Conservation (phyloP, 2,329 filamentous ascomycete species). For the Magnaporthales sp. region DNA sequence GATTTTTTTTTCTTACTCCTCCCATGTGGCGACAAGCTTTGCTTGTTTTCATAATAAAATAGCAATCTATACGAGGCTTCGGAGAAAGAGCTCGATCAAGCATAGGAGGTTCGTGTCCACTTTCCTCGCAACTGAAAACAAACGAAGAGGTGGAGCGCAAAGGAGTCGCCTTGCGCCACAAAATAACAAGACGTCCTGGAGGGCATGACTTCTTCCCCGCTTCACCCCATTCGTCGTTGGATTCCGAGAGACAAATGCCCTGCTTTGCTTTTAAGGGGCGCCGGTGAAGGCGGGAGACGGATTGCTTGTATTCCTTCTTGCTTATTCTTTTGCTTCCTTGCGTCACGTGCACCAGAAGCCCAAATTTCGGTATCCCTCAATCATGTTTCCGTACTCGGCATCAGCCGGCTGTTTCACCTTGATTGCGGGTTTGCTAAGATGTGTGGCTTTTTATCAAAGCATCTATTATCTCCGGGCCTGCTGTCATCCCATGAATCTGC, state of each 20-base stretch:
- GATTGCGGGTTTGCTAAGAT: not conserved
- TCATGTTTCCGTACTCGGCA: not conserved
- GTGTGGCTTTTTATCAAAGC: not conserved
- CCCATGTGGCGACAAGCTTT: not conserved
- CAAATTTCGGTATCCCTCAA: not conserved
- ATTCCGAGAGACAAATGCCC: not conserved
- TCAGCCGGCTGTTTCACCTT: not conserved
- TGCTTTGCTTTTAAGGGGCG: not conserved
- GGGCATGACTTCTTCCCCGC: not conserved
- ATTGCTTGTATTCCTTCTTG: not conserved
- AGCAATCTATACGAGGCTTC: not conserved
- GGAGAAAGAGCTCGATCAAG: not conserved
- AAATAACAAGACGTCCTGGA: not conserved
- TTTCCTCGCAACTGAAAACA: not conserved
- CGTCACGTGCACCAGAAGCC: not conserved
- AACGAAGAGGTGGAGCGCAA: not conserved
- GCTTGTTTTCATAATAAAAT: not conserved
- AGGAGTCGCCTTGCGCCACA: not conserved
- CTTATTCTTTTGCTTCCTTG: not conserved
- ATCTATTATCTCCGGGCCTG: not conserved
- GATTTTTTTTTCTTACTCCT: not conserved
- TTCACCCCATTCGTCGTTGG: not conserved
- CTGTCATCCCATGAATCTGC: constrained; percentile 1
- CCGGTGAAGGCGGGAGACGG: not conserved
- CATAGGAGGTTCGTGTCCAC: not conserved